Percentiles rank a stretch among this genome's conserved stretches.
Conservation (phyloP, 305 asterid species). For the Plantago coronopus region DNA sequence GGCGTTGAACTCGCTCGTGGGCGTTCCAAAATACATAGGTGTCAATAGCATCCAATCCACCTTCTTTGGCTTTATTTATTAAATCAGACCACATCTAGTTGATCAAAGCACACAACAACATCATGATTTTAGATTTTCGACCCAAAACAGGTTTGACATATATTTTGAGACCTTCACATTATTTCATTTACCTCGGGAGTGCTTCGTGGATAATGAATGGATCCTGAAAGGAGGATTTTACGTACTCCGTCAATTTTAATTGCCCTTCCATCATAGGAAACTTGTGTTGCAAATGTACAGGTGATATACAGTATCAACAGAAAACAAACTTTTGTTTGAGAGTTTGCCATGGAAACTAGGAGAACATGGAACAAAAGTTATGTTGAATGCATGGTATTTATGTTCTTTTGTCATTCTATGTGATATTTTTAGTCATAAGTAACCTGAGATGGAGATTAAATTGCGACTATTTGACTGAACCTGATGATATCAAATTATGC, state of each 20-base stretch:
- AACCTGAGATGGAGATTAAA: too few species aligned
- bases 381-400: neutral
- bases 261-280: constrained; percentile 35
- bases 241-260: constrained; percentile 35
- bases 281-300: neutral
- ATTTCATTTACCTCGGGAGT: constrained; percentile 27
- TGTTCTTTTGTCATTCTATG: too few species aligned
- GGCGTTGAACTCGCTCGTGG: constrained; percentile 57
- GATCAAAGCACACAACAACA: neutral
- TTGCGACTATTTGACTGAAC: too few species aligned
- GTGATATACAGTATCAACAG: too few species aligned
- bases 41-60: constrained; percentile 70
- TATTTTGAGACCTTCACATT: too few species aligned
- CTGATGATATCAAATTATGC: too few species aligned
- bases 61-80: constrained; percentile 62
- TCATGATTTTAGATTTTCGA: neutral
- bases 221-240: constrained; percentile 36
- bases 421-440: too few species aligned
- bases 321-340: too few species aligned
- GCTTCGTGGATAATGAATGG: constrained; percentile 51
- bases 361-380: too few species aligned
- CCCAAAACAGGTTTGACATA: neutral
- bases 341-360: too few species aligned
- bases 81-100: constrained; percentile 63
- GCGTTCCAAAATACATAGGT: constrained; percentile 83